Base-by-base conservation (phyloP, 2,329 filamentous ascomycete species). In the Byssochlamys sp. region DNA sequence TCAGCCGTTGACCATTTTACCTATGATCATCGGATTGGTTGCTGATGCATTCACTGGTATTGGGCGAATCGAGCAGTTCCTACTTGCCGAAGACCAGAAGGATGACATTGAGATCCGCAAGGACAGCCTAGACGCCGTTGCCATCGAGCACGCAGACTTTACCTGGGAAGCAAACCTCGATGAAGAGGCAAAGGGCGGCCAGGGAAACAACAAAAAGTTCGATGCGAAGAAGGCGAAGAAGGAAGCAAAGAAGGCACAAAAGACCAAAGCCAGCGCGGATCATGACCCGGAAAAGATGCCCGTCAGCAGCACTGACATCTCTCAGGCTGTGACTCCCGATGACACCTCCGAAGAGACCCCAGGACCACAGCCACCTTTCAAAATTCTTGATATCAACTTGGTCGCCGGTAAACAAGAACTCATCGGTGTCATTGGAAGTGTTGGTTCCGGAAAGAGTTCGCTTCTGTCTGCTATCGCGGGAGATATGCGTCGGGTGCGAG, bases 31-130 rank as follows among this genome's bases (percentile, higher is more conserved):
- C 63, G 89, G 90, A 35, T 90, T 95, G 71, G 83, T 90, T 1
- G 88, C 91, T 12, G 91, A 96, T 73, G 91, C 90, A 0, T 90
- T 87, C 78, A 86, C 87, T 0, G 95, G 90, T 0, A 67, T 96
- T 19, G 81, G 85, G 58, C 87, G 91, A 61, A 90, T 96, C 35
- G 84, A 96, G 65, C 88, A 92, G 56, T 96, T 91, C 62, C 72
- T 96, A 53, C 73, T 91, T 3, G 85, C 89, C 2, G 91, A 96
- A 73, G 91, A 96, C 68, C 82, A 85, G 60, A 77, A 84, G 25
- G 89, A 94, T 49, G 84, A 88, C n/a, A 81, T 85, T 4, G 73
- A 78, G 1, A 82, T 78, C 78, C 76, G 82, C 29, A 72, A 75
- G 19, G 68, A 78, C 14, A 74, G 76, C 54, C 74, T 78, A 61